Base-by-base conservation (phyloP, 148 eudicot genomes). In the Silene latifolia region DNA sequence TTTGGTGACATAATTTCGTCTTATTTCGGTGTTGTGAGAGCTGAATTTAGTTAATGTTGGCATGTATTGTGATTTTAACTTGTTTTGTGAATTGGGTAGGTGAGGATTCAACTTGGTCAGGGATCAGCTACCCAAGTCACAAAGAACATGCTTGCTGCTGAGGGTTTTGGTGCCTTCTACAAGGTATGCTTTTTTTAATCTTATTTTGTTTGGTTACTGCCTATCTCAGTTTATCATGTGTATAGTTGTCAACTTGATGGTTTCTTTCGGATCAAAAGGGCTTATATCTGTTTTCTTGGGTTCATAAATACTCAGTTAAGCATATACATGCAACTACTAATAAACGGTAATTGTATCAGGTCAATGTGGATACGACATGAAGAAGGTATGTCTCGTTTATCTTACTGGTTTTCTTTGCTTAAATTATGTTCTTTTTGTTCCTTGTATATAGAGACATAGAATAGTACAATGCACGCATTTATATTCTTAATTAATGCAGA, bases 341-440 rank as follows among this genome's bases (percentile, higher is more conserved):
- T 71, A 18, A 48, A 51, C 44, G 19, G 59, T 4, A 20, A 35
- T 65, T 81, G 76, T 48, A 70, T 61, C 83, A 85, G 85, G 83
- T 74, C 61, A 42, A 21, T 82, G 83, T 77, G 85, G 80, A 63
- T 80, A 80, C 60, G 83, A 85, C 69, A 74, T 85, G 78, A 72
- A 72, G 75, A 82, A 82, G 88, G 88, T 85, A 75, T 42, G 78
- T 29, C 18, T 51, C 39, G n/a, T 63, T n/a, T 35, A 20, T 58
- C 20, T 72, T 71, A 32, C 19, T 66, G 10, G 7, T 35, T 17
- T 20, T 77, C 42, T 14, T 14, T 20, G 57, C 15, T 15, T 48
- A 11, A 3, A 5, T 12, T 9, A 44, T 21, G 27, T 44, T 68
- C 54, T 68, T 11, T 29, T 5, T 25, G 0, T 2, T 65, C 18